phyloP scores from a whole-genome alignment of 1,284 basidiomycete species.

The Microbotryum lychnidis-dioicae region DNA sequence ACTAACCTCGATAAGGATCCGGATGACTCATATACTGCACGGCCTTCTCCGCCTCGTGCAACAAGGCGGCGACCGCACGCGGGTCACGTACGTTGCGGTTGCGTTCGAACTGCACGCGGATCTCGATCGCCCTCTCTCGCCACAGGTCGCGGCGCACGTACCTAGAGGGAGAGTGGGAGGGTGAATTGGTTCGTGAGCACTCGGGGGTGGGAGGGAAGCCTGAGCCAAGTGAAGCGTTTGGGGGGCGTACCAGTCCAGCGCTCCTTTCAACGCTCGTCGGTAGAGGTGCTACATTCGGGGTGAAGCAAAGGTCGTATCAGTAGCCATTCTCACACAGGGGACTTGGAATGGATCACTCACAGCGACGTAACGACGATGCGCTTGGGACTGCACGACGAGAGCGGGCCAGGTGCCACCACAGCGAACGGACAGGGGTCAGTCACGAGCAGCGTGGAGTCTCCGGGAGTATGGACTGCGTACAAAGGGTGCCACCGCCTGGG shows the following conservation, averaged over 20 bases:
- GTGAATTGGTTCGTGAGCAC: neutral
- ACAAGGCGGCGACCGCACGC: slow-evolving; percentile 34
- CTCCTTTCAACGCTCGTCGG: slow-evolving; percentile 36
- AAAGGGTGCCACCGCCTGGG: slow-evolving; percentile 25
- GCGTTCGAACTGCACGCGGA: slow-evolving; percentile 37
- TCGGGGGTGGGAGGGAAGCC: neutral
- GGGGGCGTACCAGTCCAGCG: slow-evolving; percentile 35
- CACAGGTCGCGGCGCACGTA: slow-evolving; percentile 35
- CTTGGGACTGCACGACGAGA: slow-evolving; percentile 22
- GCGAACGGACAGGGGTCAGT: neutral
- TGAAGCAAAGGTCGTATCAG: slow-evolving; percentile 2
- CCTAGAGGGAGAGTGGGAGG: slow-evolving; percentile 14
- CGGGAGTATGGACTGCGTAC: slow-evolving; percentile 1
- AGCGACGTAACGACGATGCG: slow-evolving; percentile 37
- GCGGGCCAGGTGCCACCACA: neutral
- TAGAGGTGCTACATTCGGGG: slow-evolving; percentile 33
- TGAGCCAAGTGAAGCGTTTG: neutral
- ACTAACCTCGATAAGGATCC: slow-evolving; percentile 33
- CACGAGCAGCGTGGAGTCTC: too few relatives aligned
- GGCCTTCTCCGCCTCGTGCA: slow-evolving; percentile 35
- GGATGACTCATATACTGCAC: slow-evolving; percentile 33
- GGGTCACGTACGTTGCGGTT: slow-evolving; percentile 38
- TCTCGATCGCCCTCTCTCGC: slow-evolving; percentile 37
- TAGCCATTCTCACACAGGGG: neutral
- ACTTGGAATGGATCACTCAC: slow-evolving; percentile 14